Evolutionary conservation across 2,329 filamentous ascomycete species (phyloP).

Genomic region (Penicillium sp.): DNA sequence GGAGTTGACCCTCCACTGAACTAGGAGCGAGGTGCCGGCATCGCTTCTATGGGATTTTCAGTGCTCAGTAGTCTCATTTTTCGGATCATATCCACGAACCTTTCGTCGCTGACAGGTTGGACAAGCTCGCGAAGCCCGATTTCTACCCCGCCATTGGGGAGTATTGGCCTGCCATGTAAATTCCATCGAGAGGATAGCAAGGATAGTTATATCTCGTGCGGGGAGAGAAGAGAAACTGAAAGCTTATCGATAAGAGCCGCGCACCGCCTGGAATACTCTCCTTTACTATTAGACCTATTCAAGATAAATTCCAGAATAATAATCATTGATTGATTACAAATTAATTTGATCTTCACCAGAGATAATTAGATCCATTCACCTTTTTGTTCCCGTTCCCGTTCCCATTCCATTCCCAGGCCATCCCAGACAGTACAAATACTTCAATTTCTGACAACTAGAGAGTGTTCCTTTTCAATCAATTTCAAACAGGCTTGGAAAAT

Average conservation of each 20-base stretch:
- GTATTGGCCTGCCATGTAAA: conserved; percentile 37
- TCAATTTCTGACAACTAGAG: not conserved
- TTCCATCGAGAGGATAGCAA: conserved; percentile 26
- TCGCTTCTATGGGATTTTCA: conserved; percentile 28
- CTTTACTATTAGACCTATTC: too few relatives aligned
- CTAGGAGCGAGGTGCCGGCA: conserved; percentile 28
- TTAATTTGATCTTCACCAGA: not conserved
- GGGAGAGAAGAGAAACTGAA: not conserved
- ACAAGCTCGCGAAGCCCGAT: conserved; percentile 33
- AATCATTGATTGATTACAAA: not conserved
- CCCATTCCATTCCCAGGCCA: not conserved
- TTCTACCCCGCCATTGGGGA: conserved; percentile 33
- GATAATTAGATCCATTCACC: too few relatives aligned
- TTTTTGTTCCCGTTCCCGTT: not conserved
- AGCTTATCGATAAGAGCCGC: conserved; percentile 15
- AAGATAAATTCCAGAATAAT: not conserved
- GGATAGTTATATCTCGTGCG: not conserved
- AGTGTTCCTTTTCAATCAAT: not conserved
- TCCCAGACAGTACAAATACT: not conserved
- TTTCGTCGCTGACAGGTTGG: conserved; percentile 34
- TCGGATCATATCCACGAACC: conserved; percentile 15
- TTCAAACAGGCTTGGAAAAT: not conserved
- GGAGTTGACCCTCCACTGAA: conserved; percentile 4
- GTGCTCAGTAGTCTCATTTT: not conserved
- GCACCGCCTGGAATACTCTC: not conserved